Percentiles rank a stretch among this genome's conserved stretches.
Evolutionary conservation across 164 flowering plant species (phyloP).

Genomic region (Magnolia officinalis): DNA sequence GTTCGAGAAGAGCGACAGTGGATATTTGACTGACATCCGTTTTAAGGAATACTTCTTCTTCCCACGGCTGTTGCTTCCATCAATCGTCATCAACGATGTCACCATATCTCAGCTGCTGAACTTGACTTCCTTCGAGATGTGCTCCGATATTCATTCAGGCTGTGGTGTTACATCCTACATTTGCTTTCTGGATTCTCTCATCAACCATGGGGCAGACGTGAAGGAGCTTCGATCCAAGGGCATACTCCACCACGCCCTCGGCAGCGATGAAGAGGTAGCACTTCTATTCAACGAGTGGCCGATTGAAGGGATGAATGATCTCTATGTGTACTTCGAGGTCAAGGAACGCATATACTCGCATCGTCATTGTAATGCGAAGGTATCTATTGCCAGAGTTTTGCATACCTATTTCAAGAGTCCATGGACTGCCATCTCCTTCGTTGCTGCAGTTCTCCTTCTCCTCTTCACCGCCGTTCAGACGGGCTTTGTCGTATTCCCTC

Average conservation of each 20-base stretch:
- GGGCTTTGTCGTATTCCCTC: neutral
- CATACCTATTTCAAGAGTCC: conserved; percentile 7
- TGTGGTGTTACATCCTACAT: conserved; percentile 11
- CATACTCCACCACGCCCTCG: conserved; percentile 7
- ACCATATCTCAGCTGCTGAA: conserved; percentile 1
- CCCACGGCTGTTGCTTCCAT: neutral
- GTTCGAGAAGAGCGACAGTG: neutral
- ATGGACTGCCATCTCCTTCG: conserved; percentile 1
- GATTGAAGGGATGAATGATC: conserved; percentile 13
- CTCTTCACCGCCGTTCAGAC: neutral
- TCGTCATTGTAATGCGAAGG: neutral
- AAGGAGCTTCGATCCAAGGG: neutral
- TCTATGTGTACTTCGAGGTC: neutral
- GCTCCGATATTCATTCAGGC: neutral
- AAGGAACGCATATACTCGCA: neutral
- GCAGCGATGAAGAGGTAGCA: conserved; percentile 28
- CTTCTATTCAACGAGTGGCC: conserved; percentile 20
- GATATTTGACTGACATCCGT: neutral
- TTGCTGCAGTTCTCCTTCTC: neutral
- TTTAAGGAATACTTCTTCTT: neutral
- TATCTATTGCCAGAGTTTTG: conserved; percentile 4
- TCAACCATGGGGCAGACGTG: neutral
- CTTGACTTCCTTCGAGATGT: conserved; percentile 7
- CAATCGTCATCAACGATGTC: neutral
- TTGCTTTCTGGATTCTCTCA: conserved; percentile 16